Conservation (phyloP, 2,329 filamentous ascomycete genomes). For the Colletotrichum lini region DNA sequence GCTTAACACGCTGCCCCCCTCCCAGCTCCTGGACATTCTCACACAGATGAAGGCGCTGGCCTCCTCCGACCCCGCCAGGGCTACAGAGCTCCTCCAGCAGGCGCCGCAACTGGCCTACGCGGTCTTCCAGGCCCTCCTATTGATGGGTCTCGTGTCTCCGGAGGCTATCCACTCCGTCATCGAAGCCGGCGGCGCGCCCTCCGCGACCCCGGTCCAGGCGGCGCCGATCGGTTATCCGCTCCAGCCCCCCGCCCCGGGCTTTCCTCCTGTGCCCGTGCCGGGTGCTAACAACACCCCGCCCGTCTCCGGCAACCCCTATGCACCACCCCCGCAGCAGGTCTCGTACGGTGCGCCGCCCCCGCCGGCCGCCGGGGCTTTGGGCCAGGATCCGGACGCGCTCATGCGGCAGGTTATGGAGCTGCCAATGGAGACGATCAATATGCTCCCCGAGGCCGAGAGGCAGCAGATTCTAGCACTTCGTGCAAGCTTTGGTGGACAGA, state of each 20-base stretch:
- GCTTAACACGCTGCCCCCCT: slow-evolving; percentile 85
- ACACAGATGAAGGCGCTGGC: slow-evolving; percentile 94
- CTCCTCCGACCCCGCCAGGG: slow-evolving; percentile 84
- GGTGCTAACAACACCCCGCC: slow-evolving; percentile 64
- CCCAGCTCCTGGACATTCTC: slow-evolving; percentile 93
- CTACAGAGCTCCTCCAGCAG: slow-evolving; percentile 87
- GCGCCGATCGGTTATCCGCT: slow-evolving; percentile 43
- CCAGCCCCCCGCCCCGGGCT: slow-evolving; percentile 49
- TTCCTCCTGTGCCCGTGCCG: slow-evolving; percentile 51
- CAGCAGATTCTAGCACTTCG: slow-evolving; percentile 85
- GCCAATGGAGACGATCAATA: slow-evolving; percentile 84
- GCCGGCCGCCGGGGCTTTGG: slow-evolving; percentile 51
- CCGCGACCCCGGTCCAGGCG: slow-evolving; percentile 50
- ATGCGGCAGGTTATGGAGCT: slow-evolving; percentile 87
- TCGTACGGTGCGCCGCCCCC: slow-evolving; percentile 51
- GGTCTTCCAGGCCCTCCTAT: slow-evolving; percentile 92
- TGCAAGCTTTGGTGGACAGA: slow-evolving; percentile 69
- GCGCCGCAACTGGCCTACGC: slow-evolving; percentile 95
- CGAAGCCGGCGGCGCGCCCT: slow-evolving; percentile 65
- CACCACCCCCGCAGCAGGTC: slow-evolving; percentile 57
- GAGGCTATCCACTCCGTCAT: slow-evolving; percentile 86
- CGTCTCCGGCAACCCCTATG: slow-evolving; percentile 60
- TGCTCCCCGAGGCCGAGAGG: slow-evolving; percentile 80
- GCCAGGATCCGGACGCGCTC: slow-evolving; percentile 77
- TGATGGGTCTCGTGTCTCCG: slow-evolving; percentile 93